These are phyloP conservation scores for Adansonia gregorii DNA, from an alignment of 441 rosid species.

Conservation along the genomic window DNA sequence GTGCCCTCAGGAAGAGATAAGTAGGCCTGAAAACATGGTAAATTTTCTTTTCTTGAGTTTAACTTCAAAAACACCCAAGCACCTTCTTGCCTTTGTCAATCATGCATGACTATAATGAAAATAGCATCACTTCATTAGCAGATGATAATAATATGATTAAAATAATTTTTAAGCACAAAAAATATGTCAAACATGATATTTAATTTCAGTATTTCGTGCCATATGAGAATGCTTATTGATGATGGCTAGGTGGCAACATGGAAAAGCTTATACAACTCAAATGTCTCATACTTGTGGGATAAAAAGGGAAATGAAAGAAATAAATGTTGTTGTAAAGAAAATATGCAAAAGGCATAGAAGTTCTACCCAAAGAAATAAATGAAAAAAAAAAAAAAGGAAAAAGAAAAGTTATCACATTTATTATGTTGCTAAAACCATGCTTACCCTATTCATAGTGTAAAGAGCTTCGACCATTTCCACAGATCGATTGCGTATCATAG, in stretches of 20 bases:
- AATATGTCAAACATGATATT: background rate
- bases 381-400: background rate
- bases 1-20: slow-evolving; percentile 78
- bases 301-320: background rate
- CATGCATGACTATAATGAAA: background rate
- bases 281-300: background rate
- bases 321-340: background rate
- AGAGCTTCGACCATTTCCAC: slow-evolving; percentile 65
- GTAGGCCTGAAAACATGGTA: slow-evolving; percentile 52
- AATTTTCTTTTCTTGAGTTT: background rate
- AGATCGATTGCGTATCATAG: slow-evolving; percentile 49
- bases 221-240: background rate
- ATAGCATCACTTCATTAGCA: background rate
- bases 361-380: background rate
- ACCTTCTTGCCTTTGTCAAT: slow-evolving; percentile 15
- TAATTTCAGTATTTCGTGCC: slow-evolving; percentile 1
- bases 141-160: background rate
- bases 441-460: slow-evolving; percentile 65
- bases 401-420: background rate
- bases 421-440: slow-evolving; percentile 22
- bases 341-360: background rate
- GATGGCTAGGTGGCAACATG: background rate
- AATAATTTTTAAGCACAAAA: background rate
- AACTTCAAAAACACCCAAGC: slow-evolving; percentile 16
- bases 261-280: background rate